These are phyloP conservation scores for Tremellales sp. DNA, from an alignment of 1,284 basidiomycete species.

Conservation along the genomic window DNA sequence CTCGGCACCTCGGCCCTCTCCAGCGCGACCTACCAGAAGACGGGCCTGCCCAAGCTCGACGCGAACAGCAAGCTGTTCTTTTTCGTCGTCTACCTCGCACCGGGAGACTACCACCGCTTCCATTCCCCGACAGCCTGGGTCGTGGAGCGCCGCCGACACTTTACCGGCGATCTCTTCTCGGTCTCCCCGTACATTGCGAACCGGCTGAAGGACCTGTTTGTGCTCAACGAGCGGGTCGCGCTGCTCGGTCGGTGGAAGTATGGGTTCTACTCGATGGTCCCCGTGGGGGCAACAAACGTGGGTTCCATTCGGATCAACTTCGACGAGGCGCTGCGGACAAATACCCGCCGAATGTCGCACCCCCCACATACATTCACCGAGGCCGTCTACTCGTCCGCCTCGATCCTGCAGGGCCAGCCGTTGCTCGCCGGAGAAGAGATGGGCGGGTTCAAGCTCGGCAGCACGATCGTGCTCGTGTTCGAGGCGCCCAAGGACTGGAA, in stretches of 20 bases:
- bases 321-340: conserved; percentile 83
- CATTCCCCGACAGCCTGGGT: conserved; percentile 96
- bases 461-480: conserved; percentile 94
- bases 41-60: conserved; percentile 51
- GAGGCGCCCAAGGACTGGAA: conserved; percentile 85
- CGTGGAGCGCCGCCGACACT: conserved; percentile 91
- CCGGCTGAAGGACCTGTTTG: conserved; percentile 87
- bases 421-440: conserved; percentile 85
- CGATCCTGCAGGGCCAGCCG: conserved; percentile 84
- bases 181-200: conserved; percentile 95
- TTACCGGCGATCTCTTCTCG: conserved; percentile 93
- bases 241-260: conserved; percentile 92
- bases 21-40: conserved; percentile 48
- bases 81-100: conserved; percentile 93
- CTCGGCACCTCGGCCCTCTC: conserved; percentile 50
- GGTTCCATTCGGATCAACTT: conserved; percentile 97
- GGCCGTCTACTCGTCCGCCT: conserved; percentile 81
- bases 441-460: conserved; percentile 94
- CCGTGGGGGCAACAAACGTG: conserved; percentile 97
- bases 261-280: conserved; percentile 96
- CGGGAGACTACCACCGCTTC: conserved; percentile 98
- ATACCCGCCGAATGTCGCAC: conserved; percentile 63
- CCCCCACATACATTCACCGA: conserved; percentile 88
- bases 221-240: conserved; percentile 95
- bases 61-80: conserved; percentile 77